Evolutionary conservation across 73 alveolate genomes (phyloP).

Genomic region (Tetrahymena borealis): DNA sequence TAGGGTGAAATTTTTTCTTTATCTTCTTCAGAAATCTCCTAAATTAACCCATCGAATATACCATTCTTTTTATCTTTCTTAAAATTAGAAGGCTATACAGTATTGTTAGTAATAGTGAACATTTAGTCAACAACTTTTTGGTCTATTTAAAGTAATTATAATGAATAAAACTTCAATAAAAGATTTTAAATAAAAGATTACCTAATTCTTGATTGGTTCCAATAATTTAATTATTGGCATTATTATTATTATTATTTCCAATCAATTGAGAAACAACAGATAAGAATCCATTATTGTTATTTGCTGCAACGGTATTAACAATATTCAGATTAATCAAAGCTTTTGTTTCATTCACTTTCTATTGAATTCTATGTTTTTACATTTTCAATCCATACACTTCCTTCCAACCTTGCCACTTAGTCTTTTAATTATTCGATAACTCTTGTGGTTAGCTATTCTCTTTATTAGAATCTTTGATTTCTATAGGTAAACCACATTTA

Average conservation of each 20-base stretch:
- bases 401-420: background rate
- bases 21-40: background rate
- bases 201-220: background rate
- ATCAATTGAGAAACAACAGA: background rate
- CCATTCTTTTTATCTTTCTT: background rate
- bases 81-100: too few relatives aligned
- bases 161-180: background rate
- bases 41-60: background rate
- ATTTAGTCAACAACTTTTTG: too few relatives aligned
- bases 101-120: too few relatives aligned
- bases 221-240: too few relatives aligned
- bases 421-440: background rate
- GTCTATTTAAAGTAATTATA: background rate
- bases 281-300: background rate
- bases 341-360: background rate
- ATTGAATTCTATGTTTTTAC: background rate
- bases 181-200: background rate
- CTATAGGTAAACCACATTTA: slow-evolving; percentile 17
- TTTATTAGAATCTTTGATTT: slow-evolving; percentile 10
- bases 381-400: background rate
- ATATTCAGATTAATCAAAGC: background rate
- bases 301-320: background rate
- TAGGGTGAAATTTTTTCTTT: background rate
- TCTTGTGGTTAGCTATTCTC: slow-evolving; percentile 4
- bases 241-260: background rate